Evolutionary conservation across 2,329 filamentous ascomycete species (phyloP), one percentile per base, ranked within the genome.

Genomic region (Exophiala viscosa): DNA sequence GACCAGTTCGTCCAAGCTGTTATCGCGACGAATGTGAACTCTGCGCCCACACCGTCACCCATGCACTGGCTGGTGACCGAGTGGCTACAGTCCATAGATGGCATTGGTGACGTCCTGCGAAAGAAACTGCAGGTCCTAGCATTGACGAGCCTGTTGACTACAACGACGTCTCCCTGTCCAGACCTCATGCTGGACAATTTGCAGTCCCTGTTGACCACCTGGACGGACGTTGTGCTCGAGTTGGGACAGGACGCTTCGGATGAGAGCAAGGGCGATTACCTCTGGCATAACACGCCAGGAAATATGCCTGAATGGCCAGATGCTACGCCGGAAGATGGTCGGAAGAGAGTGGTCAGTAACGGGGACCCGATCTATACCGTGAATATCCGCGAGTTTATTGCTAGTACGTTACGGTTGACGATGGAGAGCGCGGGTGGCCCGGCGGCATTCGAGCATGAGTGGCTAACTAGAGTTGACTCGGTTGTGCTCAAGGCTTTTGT

Each of bases 1-100:
- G 70, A 71, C 2, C 74, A 87, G 1, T 86, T 96, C 60, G 73
- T 85, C 10, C 73, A 76, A 41, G 78, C 76, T 1, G 64, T 82
- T 45, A 64, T 65, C 7, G 66, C 70, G 9, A 66, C 72, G 18
- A 47, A 59, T 34, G 23, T 59, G 47, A 53, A 32, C 3, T 48
- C 55, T 5, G 33, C 48, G 4, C 18, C 52, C 11, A 15, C 48
- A 13, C 18, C 42, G 3, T 41, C 52, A 10, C 60, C 62, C 2
- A 57, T 75, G 11, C 60, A 65, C 15, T 77, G 75, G 75, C 63
- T 77, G 15, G 48, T 77, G 6, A 68, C 65, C 0, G 75, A 77
- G 62, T 77, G 75, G 75, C 74, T 77, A 53, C 61, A 64, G 28
- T 73, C 76, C 55, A 75, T 75, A 58, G 75, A 77, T 55, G 71